These are phyloP conservation scores for Gentiana macrophylla DNA, from an alignment of 257 asterid species.

Conservation along the genomic window DNA sequence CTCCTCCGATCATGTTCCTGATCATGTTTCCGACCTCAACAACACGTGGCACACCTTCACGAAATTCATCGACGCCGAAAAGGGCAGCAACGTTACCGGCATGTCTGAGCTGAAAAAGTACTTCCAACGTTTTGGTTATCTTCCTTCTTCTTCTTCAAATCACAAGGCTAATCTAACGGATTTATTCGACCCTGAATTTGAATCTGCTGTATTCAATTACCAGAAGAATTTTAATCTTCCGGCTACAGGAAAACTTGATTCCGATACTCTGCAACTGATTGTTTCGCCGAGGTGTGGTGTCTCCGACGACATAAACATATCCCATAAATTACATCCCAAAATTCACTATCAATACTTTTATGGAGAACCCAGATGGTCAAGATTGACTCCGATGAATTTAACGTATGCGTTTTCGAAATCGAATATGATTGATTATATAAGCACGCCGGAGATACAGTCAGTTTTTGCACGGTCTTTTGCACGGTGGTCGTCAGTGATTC, in stretches of 20 bases:
- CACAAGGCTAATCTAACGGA: constrained; percentile 45
- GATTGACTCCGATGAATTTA: constrained; percentile 32
- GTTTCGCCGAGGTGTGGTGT: constrained; percentile 75
- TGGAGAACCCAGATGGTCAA: constrained; percentile 59
- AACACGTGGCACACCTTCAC: constrained; percentile 50
- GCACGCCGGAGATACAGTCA: constrained; percentile 18
- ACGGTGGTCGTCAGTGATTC: constrained; percentile 87
- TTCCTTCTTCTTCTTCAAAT: constrained; percentile 14
- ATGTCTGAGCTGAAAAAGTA: constrained; percentile 73
- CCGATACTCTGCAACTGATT: constrained; percentile 36
- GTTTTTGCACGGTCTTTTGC: constrained; percentile 42
- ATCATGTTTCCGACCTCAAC: constrained; percentile 6
- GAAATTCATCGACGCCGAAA: constrained; percentile 51
- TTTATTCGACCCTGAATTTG: constrained; percentile 50
- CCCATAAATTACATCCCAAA: constrained; percentile 16
- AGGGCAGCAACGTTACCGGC: constrained; percentile 51
- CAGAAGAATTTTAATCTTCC: constrained; percentile 47
- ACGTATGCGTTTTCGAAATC: constrained; percentile 63
- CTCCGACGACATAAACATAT: constrained; percentile 15
- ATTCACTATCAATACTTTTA: constrained; percentile 41
- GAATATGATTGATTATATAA: constrained; percentile 37
- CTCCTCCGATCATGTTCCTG: too few relatives aligned
- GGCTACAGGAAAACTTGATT: constrained; percentile 49
- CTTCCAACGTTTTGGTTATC: constrained; percentile 75
- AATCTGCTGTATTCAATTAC: constrained; percentile 38